These are phyloP conservation scores for Boletellus sp. DNA, from an alignment of 768 basidiomycete genomes.

Conservation along the genomic window DNA sequence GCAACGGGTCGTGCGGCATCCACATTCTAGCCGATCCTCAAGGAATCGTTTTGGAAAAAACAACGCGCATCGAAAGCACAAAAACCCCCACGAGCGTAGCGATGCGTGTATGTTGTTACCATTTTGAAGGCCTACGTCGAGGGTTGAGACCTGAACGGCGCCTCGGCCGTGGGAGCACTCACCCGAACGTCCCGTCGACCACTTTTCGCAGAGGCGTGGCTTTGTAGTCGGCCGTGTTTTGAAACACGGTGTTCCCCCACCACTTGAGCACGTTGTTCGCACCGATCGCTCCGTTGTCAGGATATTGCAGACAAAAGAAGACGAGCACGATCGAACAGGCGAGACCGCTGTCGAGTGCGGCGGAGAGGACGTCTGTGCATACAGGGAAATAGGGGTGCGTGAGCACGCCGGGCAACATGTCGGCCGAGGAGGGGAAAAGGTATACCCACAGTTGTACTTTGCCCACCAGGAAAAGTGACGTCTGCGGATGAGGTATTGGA, in stretches of 20 bases:
- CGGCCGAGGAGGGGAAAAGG: conserved; percentile 9
- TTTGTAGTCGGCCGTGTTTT: conserved; percentile 22
- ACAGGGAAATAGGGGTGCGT: not conserved
- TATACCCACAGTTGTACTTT: conserved; percentile 41
- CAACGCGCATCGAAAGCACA: no score
- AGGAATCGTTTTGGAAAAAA: no score
- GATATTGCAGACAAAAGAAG: conserved; percentile 64
- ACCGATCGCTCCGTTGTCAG: conserved; percentile 58
- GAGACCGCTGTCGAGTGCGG: conserved; percentile 67
- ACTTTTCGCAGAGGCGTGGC: conserved; percentile 7
- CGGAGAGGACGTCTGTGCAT: conserved; percentile 57
- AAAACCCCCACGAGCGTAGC: no score
- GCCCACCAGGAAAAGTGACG: conserved; percentile 69
- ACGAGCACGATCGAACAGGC: conserved; percentile 55
- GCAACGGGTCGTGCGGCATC: no score
- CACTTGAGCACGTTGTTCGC: conserved; percentile 48
- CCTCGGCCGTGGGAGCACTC: conserved; percentile 4
- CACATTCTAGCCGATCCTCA: no score
- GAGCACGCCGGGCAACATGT: not conserved
- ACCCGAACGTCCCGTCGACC: conserved; percentile 28
- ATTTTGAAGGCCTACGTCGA: conserved; percentile 12
- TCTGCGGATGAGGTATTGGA: conserved; percentile 60
- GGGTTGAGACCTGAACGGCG: no score
- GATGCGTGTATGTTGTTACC: conserved; percentile 7
- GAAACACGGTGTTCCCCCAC: conserved; percentile 51